A percentile compares a stretch with the other conserved stretches of the same genome.
These are phyloP conservation scores for Ogataea pilisensis DNA, from an alignment of 805 yeast species.

Conservation along the genomic window DNA sequence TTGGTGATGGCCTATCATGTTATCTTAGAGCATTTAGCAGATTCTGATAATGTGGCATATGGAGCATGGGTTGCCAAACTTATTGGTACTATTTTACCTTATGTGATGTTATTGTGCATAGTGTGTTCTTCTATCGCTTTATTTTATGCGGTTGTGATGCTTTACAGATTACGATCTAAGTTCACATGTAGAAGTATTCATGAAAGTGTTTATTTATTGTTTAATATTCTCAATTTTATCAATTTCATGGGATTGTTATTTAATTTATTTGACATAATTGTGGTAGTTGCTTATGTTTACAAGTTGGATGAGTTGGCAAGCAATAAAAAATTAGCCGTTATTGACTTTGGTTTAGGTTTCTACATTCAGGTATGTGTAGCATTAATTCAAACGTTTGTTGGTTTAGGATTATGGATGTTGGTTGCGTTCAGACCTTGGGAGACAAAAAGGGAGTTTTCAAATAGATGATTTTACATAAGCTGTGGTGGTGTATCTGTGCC, in stretches of 20 bases:
- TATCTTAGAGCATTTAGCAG: constrained; percentile 26
- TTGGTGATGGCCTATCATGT: constrained; percentile 38
- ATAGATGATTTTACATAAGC: constrained; percentile 2
- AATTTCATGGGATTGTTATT: constrained; percentile 9
- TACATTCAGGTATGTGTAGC: constrained; percentile 12
- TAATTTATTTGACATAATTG: constrained; percentile 9
- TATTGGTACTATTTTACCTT: constrained; percentile 15
- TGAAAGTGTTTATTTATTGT: constrained; percentile 2
- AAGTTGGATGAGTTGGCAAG: constrained; percentile 14
- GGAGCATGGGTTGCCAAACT: constrained; percentile 13
- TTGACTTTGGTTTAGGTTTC: constrained; percentile 18
- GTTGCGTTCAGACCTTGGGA: constrained; percentile 16
- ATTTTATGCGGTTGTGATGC: constrained; percentile 13
- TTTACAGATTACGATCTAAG: constrained; percentile 14
- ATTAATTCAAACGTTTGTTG: constrained; percentile 10
- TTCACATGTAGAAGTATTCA: constrained; percentile 8
- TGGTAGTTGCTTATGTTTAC: constrained; percentile 14
- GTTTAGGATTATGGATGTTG: constrained; percentile 13
- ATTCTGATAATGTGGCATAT: constrained; percentile 16
- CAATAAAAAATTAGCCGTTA: constrained; percentile 16
- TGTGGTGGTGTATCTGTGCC: not conserved
- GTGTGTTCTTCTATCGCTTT: constrained; percentile 10
- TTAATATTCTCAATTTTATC: constrained; percentile 7
- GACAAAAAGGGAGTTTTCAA: not conserved
- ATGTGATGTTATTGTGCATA: constrained; percentile 8